Percentiles rank a stretch among this genome's conserved stretches.
Conservation (phyloP, 345 rosid species). For the Conringia planisiliqua region DNA sequence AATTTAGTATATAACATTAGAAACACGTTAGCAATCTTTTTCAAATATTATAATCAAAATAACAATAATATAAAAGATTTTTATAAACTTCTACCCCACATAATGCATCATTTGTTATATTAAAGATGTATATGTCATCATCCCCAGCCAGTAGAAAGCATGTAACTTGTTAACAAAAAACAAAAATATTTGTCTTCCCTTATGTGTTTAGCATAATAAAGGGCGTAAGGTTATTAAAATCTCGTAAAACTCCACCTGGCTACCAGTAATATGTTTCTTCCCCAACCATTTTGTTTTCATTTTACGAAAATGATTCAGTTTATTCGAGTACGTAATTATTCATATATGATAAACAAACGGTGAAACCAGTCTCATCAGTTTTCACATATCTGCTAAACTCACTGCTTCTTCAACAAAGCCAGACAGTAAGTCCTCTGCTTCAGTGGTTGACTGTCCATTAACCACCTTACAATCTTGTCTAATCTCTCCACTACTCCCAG, state of each 20-base stretch:
- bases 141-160: neutral
- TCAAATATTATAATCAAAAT: no score
- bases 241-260: neutral
- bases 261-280: neutral
- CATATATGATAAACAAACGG: conserved; percentile 5
- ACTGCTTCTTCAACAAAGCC: neutral
- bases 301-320: neutral
- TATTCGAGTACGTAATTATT: neutral
- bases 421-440: conserved; percentile 5
- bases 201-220: neutral
- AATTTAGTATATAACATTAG: no score
- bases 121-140: no score
- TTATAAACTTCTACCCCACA: no score
- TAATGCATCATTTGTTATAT: no score
- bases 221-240: neutral
- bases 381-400: conserved; percentile 19
- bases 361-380: neutral
- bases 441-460: conserved; percentile 31
- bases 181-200: neutral
- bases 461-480: conserved; percentile 53
- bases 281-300: neutral
- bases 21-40: no score
- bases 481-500: conserved; percentile 57
- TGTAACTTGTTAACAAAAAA: neutral
- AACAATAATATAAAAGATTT: no score